Conservation (phyloP, 108 stramenopile genomes). For the Epithemia pelagica region DNA sequence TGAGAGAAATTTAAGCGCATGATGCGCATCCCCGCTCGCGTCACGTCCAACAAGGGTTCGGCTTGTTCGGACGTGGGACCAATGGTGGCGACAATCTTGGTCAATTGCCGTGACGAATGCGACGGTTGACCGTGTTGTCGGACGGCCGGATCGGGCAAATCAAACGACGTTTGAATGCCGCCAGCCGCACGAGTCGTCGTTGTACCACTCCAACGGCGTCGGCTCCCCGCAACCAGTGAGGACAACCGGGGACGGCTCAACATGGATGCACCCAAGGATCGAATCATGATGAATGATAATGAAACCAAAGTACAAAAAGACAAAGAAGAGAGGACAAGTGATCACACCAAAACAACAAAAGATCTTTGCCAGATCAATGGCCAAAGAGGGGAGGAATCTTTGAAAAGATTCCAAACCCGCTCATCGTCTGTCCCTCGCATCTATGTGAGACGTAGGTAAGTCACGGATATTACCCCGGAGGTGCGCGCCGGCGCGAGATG, state of each 20-base stretch:
- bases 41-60: conserved; percentile 66
- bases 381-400: no score
- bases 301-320: no score
- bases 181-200: not conserved
- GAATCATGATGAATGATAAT: not conserved
- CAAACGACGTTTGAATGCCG: conserved; percentile 24
- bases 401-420: no score
- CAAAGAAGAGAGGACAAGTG: no score
- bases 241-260: not conserved
- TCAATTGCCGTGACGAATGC: conserved; percentile 46
- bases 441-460: no score
- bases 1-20: conserved; percentile 96
- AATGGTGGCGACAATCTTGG: conserved; percentile 93
- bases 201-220: not conserved
- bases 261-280: not conserved
- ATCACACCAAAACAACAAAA: no score
- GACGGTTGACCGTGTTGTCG: conserved; percentile 4
- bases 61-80: conserved; percentile 89
- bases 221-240: not conserved
- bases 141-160: conserved; percentile 30
- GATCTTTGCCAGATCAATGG: no score
- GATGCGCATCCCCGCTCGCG: conserved; percentile 77
- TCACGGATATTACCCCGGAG: no score
- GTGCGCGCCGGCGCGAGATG: no score
- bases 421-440: no score